These are phyloP conservation scores for Podaxis pistillaris DNA, from an alignment of 768 basidiomycete genomes.

Conservation along the genomic window DNA sequence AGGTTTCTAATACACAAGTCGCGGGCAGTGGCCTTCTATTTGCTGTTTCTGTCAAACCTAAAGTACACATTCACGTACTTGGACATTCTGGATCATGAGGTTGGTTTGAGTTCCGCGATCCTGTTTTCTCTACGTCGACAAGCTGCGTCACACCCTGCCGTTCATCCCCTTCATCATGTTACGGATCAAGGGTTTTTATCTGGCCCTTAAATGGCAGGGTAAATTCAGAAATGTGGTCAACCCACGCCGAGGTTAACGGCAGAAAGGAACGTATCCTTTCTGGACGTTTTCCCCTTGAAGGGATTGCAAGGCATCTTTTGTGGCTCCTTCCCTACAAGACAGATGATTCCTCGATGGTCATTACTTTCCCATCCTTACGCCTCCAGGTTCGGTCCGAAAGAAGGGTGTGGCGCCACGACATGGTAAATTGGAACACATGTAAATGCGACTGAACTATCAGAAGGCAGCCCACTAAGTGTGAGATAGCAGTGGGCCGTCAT, in stretches of 20 bases:
- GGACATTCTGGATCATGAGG: background rate
- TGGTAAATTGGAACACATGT: background rate
- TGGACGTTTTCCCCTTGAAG: background rate
- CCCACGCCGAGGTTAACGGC: slow-evolving; percentile 4
- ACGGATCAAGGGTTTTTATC: background rate
- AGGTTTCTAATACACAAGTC: background rate
- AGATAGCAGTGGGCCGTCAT: background rate
- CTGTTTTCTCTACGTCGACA: background rate
- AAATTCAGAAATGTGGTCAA: background rate
- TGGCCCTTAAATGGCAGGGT: background rate
- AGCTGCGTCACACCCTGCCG: background rate
- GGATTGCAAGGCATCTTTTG: background rate
- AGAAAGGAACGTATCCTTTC: background rate
- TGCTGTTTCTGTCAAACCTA: background rate
- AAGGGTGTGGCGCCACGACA: background rate
- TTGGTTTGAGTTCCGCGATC: background rate
- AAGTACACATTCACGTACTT: background rate
- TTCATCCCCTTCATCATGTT: background rate
- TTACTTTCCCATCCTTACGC: background rate
- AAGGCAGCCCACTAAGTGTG: slow-evolving; percentile 3
- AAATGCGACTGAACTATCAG: background rate
- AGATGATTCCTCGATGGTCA: background rate
- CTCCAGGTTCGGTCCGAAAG: background rate
- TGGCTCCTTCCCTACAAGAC: background rate
- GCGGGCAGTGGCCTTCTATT: background rate